These are phyloP conservation scores for Bocquillonia castaneifolia DNA, from an alignment of 441 rosid genomes.

Conservation along the genomic window DNA sequence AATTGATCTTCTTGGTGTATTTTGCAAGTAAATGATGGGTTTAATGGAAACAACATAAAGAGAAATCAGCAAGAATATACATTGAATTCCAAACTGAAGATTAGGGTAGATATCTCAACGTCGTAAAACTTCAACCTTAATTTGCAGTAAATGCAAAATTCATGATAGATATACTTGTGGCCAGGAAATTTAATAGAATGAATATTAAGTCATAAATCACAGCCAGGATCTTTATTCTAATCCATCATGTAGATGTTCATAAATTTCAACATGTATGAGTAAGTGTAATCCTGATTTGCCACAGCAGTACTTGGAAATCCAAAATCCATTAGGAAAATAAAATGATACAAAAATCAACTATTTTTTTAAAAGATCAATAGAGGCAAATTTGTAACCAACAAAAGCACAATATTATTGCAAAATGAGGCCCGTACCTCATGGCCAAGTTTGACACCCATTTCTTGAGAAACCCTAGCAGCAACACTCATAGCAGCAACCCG, in stretches of 20 bases:
- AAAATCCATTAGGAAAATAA: background rate
- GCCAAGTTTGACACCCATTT: conserved; percentile 97
- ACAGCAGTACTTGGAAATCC: background rate
- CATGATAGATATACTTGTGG: background rate
- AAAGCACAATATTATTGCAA: background rate
- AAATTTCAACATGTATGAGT: background rate
- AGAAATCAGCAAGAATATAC: too few species aligned
- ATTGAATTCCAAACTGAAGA: background rate
- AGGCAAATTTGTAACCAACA: background rate
- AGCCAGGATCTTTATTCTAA: background rate
- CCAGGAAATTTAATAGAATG: background rate
- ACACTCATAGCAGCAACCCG: conserved; percentile 99
- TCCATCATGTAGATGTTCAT: background rate
- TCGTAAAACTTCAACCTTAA: background rate
- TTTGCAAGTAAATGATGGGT: too few species aligned
- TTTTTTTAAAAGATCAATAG: too few species aligned
- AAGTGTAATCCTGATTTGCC: background rate
- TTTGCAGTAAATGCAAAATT: background rate
- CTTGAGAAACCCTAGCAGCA: conserved; percentile 97
- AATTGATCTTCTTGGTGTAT: background rate
- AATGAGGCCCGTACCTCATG: conserved; percentile 44
- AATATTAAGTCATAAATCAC: background rate
- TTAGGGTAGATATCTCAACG: background rate
- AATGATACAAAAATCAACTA: background rate
- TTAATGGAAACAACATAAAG: background rate